Base-by-base conservation (phyloP, 805 yeast species). In the Suhomyces vadensis region DNA sequence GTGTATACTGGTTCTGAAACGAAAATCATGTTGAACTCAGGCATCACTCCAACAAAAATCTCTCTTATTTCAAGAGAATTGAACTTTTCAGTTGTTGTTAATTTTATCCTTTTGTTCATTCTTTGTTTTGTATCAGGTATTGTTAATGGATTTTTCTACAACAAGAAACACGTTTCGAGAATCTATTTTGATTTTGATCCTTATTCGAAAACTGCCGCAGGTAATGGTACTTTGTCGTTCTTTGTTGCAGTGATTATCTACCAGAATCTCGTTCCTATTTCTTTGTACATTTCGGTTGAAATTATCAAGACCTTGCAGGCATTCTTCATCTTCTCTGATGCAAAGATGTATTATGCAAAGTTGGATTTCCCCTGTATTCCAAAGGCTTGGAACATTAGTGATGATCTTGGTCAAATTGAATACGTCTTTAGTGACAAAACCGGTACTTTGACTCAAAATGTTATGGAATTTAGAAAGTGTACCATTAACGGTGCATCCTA, bases 381-480 rank as follows among this genome's bases (percentile, higher is more conserved):
- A 11, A 85, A 86, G 57, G 76, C 91, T 0, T 87, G 95, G 95
- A 83, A 80, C 57, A 86, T 87, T 35, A 83, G 91, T 2, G 95
- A 87, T 70, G 95, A 87, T 64, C 69, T 87, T 54, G 95, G 95
- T 24, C 95, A 87, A 62, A 83, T 87, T 51, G 95, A 87, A 60
- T 87, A 87, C 58, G 80, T 87, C 39, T 87, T 87, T 62, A 82
- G 89, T 65, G 95, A 86, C 65, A 86, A 86, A 60, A 86, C 95
- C 0, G 95, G 95, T 49, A 86, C 95, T 1, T 65, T 86, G 55
- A 86, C 95, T 1, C 94, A 86, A 60, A 86, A 86, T 58, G 79
- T 86, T 21, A 87, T 87, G 95, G 94, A 87, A 58, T 86, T 84
- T 63, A 87, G 85, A 53, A 87, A 86, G 59, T 82, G 89, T 62